Evolutionary conservation across 495 filamentous ascomycete species (phyloP).

Genomic region (Thermothielavioides terrestris): DNA sequence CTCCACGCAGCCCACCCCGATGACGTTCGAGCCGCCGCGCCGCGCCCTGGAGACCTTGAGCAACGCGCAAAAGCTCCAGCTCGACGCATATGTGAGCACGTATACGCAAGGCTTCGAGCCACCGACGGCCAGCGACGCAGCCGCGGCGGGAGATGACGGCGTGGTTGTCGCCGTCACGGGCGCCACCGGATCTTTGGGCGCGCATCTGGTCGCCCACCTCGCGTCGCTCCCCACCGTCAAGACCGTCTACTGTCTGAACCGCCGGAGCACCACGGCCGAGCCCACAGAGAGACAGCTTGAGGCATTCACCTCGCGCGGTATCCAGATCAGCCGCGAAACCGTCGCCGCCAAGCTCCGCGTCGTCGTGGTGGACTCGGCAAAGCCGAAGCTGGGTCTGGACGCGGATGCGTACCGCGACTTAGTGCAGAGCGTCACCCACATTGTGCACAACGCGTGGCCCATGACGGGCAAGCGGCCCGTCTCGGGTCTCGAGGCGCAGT

Average conservation of each 20-base stretch:
- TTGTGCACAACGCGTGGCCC: slow-evolving; percentile 52
- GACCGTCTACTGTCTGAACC: slow-evolving; percentile 42
- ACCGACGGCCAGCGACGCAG: no score
- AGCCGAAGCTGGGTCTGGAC: slow-evolving; percentile 39
- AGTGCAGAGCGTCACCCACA: slow-evolving; percentile 38
- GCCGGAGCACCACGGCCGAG: slow-evolving; percentile 6
- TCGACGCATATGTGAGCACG: no score
- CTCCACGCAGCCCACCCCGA: no score
- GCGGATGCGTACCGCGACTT: slow-evolving; percentile 31
- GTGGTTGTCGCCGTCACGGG: slow-evolving; percentile 42
- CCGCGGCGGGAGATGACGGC: not conserved
- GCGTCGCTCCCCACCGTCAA: slow-evolving; percentile 26
- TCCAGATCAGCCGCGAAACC: not conserved
- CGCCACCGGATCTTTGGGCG: slow-evolving; percentile 42
- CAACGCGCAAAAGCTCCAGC: no score
- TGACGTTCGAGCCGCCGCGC: no score
- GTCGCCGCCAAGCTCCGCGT: slow-evolving; percentile 35
- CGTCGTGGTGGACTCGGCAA: slow-evolving; percentile 39
- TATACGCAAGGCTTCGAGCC: not conserved
- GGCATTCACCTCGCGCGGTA: not conserved
- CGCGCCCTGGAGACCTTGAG: no score
- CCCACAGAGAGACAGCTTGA: not conserved
- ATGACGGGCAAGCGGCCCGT: slow-evolving; percentile 44
- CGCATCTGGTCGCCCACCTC: slow-evolving; percentile 37
- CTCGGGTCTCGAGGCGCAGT: slow-evolving; percentile 42